Base-by-base conservation (phyloP, 2,329 filamentous ascomycete species). In the Davidsoniella neocaledoniae region DNA sequence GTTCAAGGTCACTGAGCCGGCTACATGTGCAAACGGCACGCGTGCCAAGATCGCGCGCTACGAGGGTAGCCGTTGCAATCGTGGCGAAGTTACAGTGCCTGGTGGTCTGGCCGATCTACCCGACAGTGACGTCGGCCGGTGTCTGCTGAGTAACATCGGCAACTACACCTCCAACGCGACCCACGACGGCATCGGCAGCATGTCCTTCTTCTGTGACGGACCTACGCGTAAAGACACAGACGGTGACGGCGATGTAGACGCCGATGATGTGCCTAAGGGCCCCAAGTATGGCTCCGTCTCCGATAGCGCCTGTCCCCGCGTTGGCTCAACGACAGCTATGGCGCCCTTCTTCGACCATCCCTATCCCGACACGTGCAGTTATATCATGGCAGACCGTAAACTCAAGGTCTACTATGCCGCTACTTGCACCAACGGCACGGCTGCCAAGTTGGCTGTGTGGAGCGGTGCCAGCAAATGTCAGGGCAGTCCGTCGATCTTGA, bases 401-500 rank as follows among this genome's bases (percentile, higher is more conserved):
- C 51, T 53, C 7, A 49, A 48, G 17, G 53, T 55, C 9, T 55
- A 48, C 46, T 46, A 29, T 12, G 9, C 49, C 6, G 54, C 54
- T 7, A 52, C 47, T 1, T 55, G 54, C 29, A 44, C 29, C 39
- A 49, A 55, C 16, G 46, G n/a, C 4, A 57, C 55, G 19, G 58
- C 58, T 1, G 59, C 57, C 1, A 55, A 52, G 40, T 43, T 62
- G 5, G 52, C 57, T 21, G 50, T 58, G n/a, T 59, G 59, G 40
- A 80, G 81, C 4, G 69, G 79, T 58, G 72, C 68, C 59, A 64
- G 78, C 46, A 66, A 74, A 5, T 83, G 83, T 62, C 86, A 84
- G 66, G 85, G 77, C 63, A 69, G 81, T 55, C 79, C 79, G 0
- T 86, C 82, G 0, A 76, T 86, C 25, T 70, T 87, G 51, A 73